These are phyloP conservation scores for Iris macrosiphon DNA, from an alignment of 106 monocot genomes.

Conservation along the genomic window DNA sequence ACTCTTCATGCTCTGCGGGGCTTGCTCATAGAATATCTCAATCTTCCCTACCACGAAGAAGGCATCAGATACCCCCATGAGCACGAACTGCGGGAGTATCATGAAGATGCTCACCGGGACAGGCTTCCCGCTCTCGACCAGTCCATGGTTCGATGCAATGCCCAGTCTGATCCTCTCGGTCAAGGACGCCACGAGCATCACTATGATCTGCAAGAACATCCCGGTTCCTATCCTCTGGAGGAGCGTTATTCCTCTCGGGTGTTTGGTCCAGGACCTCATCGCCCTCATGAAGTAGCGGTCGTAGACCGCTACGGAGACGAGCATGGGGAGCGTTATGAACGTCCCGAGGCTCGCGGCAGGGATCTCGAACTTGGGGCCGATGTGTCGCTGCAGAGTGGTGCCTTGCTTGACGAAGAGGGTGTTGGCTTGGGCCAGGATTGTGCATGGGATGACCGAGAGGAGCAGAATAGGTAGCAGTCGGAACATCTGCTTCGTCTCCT, in stretches of 20 bases:
- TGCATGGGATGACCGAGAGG: conserved; percentile 15
- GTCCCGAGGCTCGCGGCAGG: conserved; percentile 14
- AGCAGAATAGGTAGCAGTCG: conserved; percentile 13
- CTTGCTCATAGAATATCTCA: conserved; percentile 55
- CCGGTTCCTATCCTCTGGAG: conserved; percentile 18
- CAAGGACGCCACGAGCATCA: conserved; percentile 8
- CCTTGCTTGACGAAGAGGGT: conserved; percentile 28
- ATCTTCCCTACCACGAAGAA: conserved; percentile 17
- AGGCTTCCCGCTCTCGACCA: conserved; percentile 4
- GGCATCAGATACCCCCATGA: conserved; percentile 20
- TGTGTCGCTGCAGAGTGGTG: conserved; percentile 17
- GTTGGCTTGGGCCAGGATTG: conserved; percentile 15
- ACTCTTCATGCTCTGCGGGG: conserved; percentile 51
- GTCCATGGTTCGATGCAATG: conserved; percentile 2
- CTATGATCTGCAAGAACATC: not conserved
- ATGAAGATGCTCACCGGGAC: conserved; percentile 15
- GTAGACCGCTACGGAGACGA: conserved; percentile 7
- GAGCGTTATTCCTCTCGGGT: conserved; percentile 19
- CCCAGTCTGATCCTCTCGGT: conserved; percentile 11
- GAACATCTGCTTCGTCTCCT: conserved; percentile 37
- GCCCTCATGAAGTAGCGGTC: conserved; percentile 13
- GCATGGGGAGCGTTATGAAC: conserved; percentile 13
- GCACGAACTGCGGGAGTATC: conserved; percentile 10
- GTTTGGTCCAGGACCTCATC: conserved; percentile 8
- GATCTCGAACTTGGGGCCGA: conserved; percentile 12